Conservation (phyloP, 306 rosid genomes). For the Citrullus mucosospermus region DNA sequence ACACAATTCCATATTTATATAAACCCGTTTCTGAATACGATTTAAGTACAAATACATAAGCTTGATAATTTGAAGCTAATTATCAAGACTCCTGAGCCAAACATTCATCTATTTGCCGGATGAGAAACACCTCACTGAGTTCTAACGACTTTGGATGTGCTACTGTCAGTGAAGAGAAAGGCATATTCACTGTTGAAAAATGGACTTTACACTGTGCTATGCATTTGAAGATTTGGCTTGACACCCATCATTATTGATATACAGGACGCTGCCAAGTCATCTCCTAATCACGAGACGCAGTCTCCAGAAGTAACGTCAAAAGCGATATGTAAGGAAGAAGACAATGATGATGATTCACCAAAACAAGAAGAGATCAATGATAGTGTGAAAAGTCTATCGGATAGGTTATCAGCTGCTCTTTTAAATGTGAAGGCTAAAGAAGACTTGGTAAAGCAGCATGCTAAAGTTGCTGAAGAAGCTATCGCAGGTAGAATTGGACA, state of each 20-base stretch:
- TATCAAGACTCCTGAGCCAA: neutral
- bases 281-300: constrained; percentile 45
- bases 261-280: constrained; percentile 57
- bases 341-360: constrained; percentile 7
- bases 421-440: constrained; percentile 79
- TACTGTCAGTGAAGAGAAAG: neutral
- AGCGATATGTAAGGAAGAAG: constrained; percentile 20
- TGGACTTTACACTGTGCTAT: neutral
- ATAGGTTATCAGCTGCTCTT: constrained; percentile 69
- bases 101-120: neutral
- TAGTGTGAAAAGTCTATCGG: constrained; percentile 42
- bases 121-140: neutral
- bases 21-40: neutral
- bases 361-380: constrained; percentile 24
- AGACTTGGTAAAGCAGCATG: constrained; percentile 90
- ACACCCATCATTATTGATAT: neutral
- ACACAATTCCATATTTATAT: neutral
- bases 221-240: neutral
- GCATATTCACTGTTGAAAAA: neutral
- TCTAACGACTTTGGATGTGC: neutral
- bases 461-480: constrained; percentile 98
- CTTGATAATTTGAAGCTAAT: neutral
- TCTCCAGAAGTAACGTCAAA: constrained; percentile 58
- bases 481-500: constrained; percentile 54
- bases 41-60: neutral